Evolutionary conservation across 192 early-diverging fungal species (phyloP), one percentile per base, ranked within the genome.

Genomic region (Paraglomus occultum): DNA sequence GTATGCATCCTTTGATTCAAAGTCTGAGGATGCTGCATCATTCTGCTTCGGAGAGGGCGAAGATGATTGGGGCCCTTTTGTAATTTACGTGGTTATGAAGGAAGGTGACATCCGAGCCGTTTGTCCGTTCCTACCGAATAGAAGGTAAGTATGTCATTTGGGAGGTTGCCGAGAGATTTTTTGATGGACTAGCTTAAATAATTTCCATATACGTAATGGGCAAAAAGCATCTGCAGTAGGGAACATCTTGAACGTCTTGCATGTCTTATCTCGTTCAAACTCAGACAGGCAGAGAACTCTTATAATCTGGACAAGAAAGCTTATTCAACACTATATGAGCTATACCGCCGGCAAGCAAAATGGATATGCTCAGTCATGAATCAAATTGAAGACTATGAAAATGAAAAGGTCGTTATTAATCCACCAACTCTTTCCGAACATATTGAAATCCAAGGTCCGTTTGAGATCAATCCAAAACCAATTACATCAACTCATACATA

Each of bases 51-150:
- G 81, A 20, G 64, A 79, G 61, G 73, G 77, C 44, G 49, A 55
- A 14, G 76, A 72, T 18, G 85, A 79, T 31, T 94, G 92, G 92
- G 87, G 87, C 38, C 79, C 84, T 7, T 82, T 87, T 42, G 85
- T 90, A 4, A 75, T 91, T 1, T 95, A 91, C 70, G 84, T 87
- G 42, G 64, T 89, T 49, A 87, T 86, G n/a, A 79, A 80, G 49
- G 83, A 80, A 18, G 91, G 91, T 15, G 85, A 93, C 45, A 71
- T 94, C 5, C 91, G 88, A 67, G 80, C 85, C 5, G 71, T 95
- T 62, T 93, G 91, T 51, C 94, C 94, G 7, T 77, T 94, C 22
- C 66, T 94, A 70, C 94, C 94, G 5, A 74, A 75, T 43, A 79
- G 72, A 49, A 84, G 85, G 88, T 88, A 84, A 71, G 43, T 67